phyloP scores from a whole-genome alignment of 129 eudicot genomes.

The Flaveria brownii region DNA sequence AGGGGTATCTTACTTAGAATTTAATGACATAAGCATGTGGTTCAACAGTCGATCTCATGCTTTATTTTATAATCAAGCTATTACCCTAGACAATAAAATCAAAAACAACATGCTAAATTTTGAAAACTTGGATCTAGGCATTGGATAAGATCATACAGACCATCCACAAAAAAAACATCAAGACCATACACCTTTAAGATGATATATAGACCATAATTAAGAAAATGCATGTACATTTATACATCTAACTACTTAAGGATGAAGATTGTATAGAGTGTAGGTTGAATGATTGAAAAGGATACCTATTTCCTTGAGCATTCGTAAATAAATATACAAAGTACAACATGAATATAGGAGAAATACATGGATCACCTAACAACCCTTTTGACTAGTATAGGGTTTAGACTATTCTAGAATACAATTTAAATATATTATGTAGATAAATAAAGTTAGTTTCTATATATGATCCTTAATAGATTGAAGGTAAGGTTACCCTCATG shows the following conservation, averaged over 20 bases:
- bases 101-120: conserved; percentile 20
- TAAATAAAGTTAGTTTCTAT: too few relatives aligned
- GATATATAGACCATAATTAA: not conserved
- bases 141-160: not conserved
- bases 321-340: too few relatives aligned
- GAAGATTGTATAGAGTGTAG: too few relatives aligned
- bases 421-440: too few relatives aligned
- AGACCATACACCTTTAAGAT: not conserved
- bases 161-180: not conserved
- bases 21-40: conserved; percentile 38
- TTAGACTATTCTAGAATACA: too few relatives aligned
- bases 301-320: too few relatives aligned
- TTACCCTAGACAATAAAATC: conserved; percentile 13
- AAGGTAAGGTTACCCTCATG: too few relatives aligned
- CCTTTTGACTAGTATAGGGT: too few relatives aligned
- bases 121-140: conserved; percentile 18
- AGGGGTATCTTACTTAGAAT: conserved; percentile 20
- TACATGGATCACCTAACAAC: too few relatives aligned
- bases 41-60: conserved; percentile 22
- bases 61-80: conserved; percentile 9
- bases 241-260: not conserved
- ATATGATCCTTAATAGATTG: too few relatives aligned
- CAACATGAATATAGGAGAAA: too few relatives aligned
- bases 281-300: too few relatives aligned
- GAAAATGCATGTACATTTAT: not conserved